These are phyloP conservation scores for Arthrobotrys entomopaga DNA, from an alignment of 2,329 filamentous ascomycete genomes.

Conservation along the genomic window DNA sequence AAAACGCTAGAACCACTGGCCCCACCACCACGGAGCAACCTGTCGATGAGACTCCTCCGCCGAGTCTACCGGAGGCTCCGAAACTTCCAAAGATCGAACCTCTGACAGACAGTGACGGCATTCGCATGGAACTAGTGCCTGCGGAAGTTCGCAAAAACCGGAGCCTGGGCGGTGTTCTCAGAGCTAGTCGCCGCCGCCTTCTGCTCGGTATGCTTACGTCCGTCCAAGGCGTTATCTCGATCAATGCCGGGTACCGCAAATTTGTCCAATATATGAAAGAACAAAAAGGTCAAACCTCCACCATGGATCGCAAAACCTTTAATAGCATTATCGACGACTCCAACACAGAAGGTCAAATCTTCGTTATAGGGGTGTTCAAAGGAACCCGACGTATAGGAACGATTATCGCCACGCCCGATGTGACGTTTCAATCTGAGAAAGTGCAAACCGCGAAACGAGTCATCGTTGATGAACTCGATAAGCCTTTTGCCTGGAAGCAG, in stretches of 20 bases:
- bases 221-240: constrained; percentile 30
- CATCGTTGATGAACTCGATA: constrained; percentile 47
- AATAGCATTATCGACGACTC: constrained; percentile 51
- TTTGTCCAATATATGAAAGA: constrained; percentile 49
- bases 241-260: constrained; percentile 44
- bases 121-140: constrained; percentile 35
- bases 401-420: constrained; percentile 22
- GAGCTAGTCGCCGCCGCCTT: constrained; percentile 35
- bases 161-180: constrained; percentile 51
- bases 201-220: constrained; percentile 34
- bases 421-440: constrained; percentile 27
- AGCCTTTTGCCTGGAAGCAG: constrained; percentile 47
- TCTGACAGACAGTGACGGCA: constrained; percentile 28
- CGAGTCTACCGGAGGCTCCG: not conserved
- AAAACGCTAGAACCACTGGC: not conserved
- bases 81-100: constrained; percentile 32
- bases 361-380: constrained; percentile 45
- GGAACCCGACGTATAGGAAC: constrained; percentile 31
- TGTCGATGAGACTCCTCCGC: not conserved
- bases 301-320: constrained; percentile 48
- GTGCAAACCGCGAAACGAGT: constrained; percentile 35
- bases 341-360: constrained; percentile 44
- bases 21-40: not conserved
- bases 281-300: constrained; percentile 43
- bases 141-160: constrained; percentile 45